These are phyloP conservation scores for Neurospora sp. DNA, from an alignment of 2,329 filamentous ascomycete species.

Conservation along the genomic window DNA sequence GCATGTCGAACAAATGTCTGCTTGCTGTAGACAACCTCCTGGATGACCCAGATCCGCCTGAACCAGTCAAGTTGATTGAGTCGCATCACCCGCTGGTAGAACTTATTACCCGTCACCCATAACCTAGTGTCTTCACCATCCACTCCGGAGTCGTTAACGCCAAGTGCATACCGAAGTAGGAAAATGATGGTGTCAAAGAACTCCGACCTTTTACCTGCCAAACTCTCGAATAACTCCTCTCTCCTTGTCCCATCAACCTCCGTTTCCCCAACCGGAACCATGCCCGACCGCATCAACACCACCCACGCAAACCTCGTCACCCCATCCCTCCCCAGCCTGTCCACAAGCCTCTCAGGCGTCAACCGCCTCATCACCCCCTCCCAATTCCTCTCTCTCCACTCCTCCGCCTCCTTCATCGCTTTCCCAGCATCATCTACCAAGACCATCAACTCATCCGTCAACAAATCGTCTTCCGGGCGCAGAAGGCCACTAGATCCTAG, in stretches of 20 bases:
- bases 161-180: background rate
- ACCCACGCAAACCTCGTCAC: background rate
- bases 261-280: background rate
- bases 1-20: background rate
- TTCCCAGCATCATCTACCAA: background rate
- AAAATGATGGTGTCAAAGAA: background rate
- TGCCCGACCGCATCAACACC: background rate
- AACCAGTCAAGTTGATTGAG: slow-evolving; percentile 1
- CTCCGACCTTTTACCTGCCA: background rate
- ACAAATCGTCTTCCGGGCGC: background rate
- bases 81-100: background rate
- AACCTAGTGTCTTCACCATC: background rate
- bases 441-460: background rate
- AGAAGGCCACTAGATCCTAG: no score
- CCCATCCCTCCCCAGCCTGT: background rate
- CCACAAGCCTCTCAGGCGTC: background rate
- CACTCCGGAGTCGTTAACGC: background rate
- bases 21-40: slow-evolving; percentile 1
- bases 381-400: background rate
- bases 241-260: background rate
- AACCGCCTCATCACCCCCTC: background rate
- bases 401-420: background rate
- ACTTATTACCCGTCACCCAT: background rate
- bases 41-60: background rate
- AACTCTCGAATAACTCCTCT: background rate